These are phyloP conservation scores for Tolypocladium guangdongense DNA, from an alignment of 2,329 filamentous ascomycete species.

Conservation along the genomic window DNA sequence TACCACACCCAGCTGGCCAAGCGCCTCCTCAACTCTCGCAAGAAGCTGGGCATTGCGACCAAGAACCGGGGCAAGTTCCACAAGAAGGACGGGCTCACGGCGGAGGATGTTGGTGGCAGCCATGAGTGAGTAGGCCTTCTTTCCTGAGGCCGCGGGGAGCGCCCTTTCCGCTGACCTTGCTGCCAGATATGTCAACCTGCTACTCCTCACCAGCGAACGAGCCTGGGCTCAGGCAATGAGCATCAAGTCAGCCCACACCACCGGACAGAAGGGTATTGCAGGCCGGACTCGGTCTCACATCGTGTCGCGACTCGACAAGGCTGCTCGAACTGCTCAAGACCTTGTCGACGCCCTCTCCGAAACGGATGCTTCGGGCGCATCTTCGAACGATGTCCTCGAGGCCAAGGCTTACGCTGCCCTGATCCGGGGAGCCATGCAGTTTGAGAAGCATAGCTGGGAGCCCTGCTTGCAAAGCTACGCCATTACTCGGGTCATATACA, in stretches of 20 bases:
- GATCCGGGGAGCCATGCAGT: slow-evolving; percentile 64
- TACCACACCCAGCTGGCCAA: slow-evolving; percentile 74
- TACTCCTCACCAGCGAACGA: slow-evolving; percentile 77
- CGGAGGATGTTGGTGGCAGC: slow-evolving; percentile 64
- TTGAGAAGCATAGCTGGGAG: slow-evolving; percentile 85
- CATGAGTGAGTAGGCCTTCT: slow-evolving; percentile 49
- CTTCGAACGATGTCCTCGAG: slow-evolving; percentile 65
- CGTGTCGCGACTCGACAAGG: slow-evolving; percentile 76
- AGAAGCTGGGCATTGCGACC: slow-evolving; percentile 74
- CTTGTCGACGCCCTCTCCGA: slow-evolving; percentile 58
- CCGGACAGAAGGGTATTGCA: slow-evolving; percentile 68
- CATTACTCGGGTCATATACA: slow-evolving; percentile 72
- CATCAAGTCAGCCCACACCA: slow-evolving; percentile 73
- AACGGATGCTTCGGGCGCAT: slow-evolving; percentile 51
- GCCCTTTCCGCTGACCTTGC: not conserved
- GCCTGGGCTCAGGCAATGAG: slow-evolving; percentile 95
- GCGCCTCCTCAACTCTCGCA: slow-evolving; percentile 71
- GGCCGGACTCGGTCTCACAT: slow-evolving; percentile 80
- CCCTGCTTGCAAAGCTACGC: slow-evolving; percentile 66
- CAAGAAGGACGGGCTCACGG: slow-evolving; percentile 57
- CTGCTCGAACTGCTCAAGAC: slow-evolving; percentile 55
- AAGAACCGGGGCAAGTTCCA: slow-evolving; percentile 80
- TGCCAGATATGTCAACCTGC: slow-evolving; percentile 60
- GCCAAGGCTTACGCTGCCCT: slow-evolving; percentile 73
- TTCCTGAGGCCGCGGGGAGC: no score